Percentiles rank a stretch among this genome's conserved stretches.
Evolutionary conservation across 2,329 filamentous ascomycete genomes (phyloP).

Genomic region (Exophiala spinifera): DNA sequence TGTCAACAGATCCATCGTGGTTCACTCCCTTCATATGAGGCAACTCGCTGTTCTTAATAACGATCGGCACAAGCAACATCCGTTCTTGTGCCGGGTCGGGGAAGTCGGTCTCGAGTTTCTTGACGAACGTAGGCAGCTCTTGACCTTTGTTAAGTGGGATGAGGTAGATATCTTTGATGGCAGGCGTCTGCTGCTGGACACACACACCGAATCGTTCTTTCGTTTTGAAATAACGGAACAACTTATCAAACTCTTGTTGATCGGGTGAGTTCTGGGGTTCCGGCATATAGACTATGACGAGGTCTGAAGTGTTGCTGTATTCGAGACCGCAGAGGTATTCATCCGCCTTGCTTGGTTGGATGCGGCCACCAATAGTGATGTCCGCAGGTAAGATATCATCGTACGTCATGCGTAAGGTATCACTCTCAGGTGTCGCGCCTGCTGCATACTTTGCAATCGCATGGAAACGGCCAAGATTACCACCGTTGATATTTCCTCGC

Average conservation of each 20-base stretch:
- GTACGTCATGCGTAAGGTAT: conserved; percentile 53
- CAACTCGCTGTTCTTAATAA: conserved; percentile 63
- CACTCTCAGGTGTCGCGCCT: conserved; percentile 60
- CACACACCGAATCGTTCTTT: conserved; percentile 86
- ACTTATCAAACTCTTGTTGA: conserved; percentile 63
- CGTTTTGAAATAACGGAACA: conserved; percentile 83
- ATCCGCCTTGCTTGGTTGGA: conserved; percentile 76
- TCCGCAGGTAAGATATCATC: conserved; percentile 67
- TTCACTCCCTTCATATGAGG: conserved; percentile 34
- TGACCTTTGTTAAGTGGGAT: conserved; percentile 76
- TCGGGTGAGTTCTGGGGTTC: conserved; percentile 48
- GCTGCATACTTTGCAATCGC: conserved; percentile 79
- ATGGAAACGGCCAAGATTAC: conserved; percentile 69
- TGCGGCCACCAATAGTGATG: conserved; percentile 63
- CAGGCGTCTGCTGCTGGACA: conserved; percentile 67
- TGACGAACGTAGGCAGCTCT: conserved; percentile 76
- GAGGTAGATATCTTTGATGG: conserved; percentile 87
- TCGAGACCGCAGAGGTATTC: conserved; percentile 87
- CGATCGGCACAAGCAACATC: conserved; percentile 78
- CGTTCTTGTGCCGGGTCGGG: conserved; percentile 72
- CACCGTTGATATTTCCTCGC: conserved; percentile 75
- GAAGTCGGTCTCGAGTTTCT: conserved; percentile 79
- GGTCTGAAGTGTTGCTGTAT: conserved; percentile 77
- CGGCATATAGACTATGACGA: conserved; percentile 73
- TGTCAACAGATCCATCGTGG: conserved; percentile 27